Evolutionary conservation across 2,329 filamentous ascomycete genomes (phyloP), one percentile per base, ranked within the genome.

Genomic region (Aquanectria penicillioides): DNA sequence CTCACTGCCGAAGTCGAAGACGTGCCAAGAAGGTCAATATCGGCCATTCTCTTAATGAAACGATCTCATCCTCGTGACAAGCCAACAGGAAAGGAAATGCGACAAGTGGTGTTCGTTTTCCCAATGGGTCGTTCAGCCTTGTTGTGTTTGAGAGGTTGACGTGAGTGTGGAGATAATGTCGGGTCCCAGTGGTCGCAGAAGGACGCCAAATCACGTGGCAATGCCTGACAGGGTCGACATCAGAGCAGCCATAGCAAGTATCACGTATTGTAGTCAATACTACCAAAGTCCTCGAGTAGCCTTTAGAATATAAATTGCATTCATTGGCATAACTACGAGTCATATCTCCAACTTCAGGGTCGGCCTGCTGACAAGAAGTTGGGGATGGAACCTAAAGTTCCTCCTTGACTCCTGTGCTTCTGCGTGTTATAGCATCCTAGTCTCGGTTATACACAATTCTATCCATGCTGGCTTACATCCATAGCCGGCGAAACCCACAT

Each of bases 131-230:
- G 6, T 17, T 17, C 7, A 8, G 15, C 12, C 6, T n/a, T n/a
- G 15, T 18, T 20, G 34, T 11, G 10, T 13, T 23, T 31, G 26
- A 20, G 17, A 48, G 50, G 17, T 31, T 8, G 10, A 44, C 29
- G 41, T 57, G 57, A 57, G 57, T 52, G 53, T 64, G 38, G 56
- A 59, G 54, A 67, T 62, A 59, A 67, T 20, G 36, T 47, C 40
- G 57, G 36, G 15, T 23, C 34, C 36, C 25, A n/a, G 26, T 41
- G 43, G 37, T 70, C 75, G 61, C 75, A 73, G 69, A 71, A 76
- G 56, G 67, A 72, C 74, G 69, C 75, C 74, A 68, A 44, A 68
- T 77, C 75, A 77, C 75, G 75, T 77, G 75, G n/a, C n/a, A n/a
- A n/a, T n/a, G n/a, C n/a, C n/a, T n/a, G n/a, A n/a, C n/a, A n/a